phyloP scores from a whole-genome alignment of 1,284 basidiomycete genomes.

The Trichosporon inkin region DNA sequence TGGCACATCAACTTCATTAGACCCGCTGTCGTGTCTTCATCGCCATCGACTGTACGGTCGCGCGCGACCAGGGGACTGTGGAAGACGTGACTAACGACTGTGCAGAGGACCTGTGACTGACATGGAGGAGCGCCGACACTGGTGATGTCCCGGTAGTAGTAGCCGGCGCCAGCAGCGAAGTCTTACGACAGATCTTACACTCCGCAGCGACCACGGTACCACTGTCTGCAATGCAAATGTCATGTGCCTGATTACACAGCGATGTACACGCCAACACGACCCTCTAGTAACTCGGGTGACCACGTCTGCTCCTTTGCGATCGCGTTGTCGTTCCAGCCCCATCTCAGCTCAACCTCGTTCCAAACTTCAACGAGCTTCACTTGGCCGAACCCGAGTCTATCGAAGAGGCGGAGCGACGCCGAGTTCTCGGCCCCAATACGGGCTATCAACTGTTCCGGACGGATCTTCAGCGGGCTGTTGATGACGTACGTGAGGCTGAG shows the following conservation, averaged over 20 bases:
- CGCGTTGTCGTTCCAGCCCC: conserved; percentile 22
- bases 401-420: conserved; percentile 61
- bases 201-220: too few species aligned
- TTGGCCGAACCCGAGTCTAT: conserved; percentile 63
- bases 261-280: background rate
- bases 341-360: conserved; percentile 66
- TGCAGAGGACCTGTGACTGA: too few species aligned
- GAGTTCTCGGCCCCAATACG: conserved; percentile 58
- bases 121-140: too few species aligned
- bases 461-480: conserved; percentile 19
- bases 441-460: conserved; percentile 53
- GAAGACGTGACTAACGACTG: too few species aligned
- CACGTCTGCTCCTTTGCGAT: background rate
- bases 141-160: too few species aligned
- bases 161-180: too few species aligned
- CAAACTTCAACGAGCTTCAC: conserved; percentile 67
- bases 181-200: too few species aligned
- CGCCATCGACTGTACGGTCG: too few species aligned
- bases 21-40: background rate
- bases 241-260: too few species aligned
- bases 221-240: too few species aligned
- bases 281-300: background rate
- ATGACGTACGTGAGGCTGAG: conserved; percentile 48
- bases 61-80: too few species aligned
- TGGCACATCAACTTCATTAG: background rate